Evolutionary conservation across 2,329 filamentous ascomycete genomes (phyloP), one percentile per base, ranked within the genome.

Genomic region (Gnomoniopsis sp.): DNA sequence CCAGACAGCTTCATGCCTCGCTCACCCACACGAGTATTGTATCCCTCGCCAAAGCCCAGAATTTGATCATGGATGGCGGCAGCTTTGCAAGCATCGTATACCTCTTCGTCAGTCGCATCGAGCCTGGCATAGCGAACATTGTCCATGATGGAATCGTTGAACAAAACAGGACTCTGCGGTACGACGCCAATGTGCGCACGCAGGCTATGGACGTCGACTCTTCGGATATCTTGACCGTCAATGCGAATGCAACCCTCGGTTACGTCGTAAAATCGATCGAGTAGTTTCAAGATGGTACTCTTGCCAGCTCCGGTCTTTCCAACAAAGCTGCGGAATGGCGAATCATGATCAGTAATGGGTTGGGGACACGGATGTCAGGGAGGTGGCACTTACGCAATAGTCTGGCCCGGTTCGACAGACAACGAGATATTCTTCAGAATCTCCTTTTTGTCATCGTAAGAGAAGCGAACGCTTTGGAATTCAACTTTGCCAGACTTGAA

Each of bases 1-100:
- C 86, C 86, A 3, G 86, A 88, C 2, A 89, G 72, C 74, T 85
- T 86, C 54, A 82, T 74, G 47, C 79, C 80, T 8, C 78, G 74
- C 59, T 82, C 79, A 6, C 79, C 79, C 23, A 83, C 80, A 46
- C 73, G 70, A 17, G 79, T 81, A 51, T 76, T 70, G 64, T 83
- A 83, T 2, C 79, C 77, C 43, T 84, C 75, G 0, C 77, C 77
- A 65, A 84, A 85, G 1, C 74, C 71, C 63, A 78, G 68, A 64
- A 85, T 84, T 65, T 83, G 82, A 65, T 85, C 81, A 64, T 85
- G 83, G 26, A 85, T 81, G 53, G 77, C 79, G 21, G 83, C 83
- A 2, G 81, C 81, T 56, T 75, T 74, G 68, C 81, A 84, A 10
- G 82, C 82, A 30, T 79, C 77, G 59, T 75, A 75, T 0, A 85